Base-by-base conservation (phyloP, 2,329 filamentous ascomycete species). In the Cadophora sp. region DNA sequence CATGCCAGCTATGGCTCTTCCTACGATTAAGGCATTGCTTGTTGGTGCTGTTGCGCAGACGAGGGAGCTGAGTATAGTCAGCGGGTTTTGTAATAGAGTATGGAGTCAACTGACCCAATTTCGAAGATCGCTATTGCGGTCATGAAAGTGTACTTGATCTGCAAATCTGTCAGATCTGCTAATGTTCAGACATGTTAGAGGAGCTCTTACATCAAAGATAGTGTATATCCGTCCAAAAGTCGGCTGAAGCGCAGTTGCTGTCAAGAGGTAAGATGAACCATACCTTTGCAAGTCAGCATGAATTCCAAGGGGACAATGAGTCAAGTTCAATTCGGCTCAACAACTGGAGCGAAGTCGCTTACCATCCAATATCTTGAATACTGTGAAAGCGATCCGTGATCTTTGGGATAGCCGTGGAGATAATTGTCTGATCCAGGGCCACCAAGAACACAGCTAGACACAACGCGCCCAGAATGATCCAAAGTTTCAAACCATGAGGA, bases 401-500 rank as follows among this genome's bases (percentile, higher is more conserved):
- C 40, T 78, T 78, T 12, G 80, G 80, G 58, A 81, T 80, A 4
- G 80, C 80, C 6, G 79, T 80, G 8, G 78, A 75, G 65, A 76
- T 74, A 53, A 78, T 78, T 11, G 75, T 79, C 68, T 78, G 76
- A 69, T 80, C 78, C 69, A 76, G 60, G 16, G 74, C 74, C 1
- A 74, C 72, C 8, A 76, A 64, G 58, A 76, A 76, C 24, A 74
- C 70, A 19, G 72, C 66, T 6, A 75, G 53, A 61, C 73, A 74
- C 9, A 76, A 71, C 7, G 73, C 69, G 1, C 55, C 55, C 3
- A 74, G 59, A 50, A 76, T 73, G n/a, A 73, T 55, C 51, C 56
- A 65, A 16, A 76, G 63, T 48, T 73, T 74, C 16, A 70, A 14
- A 12, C 73, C 73, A 65, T 72, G 69, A 0, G 73, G 73, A 67